Evolutionary conservation across 1,139 yeast genomes (phyloP).

Genomic region (Arxiozyma slooffiae): DNA sequence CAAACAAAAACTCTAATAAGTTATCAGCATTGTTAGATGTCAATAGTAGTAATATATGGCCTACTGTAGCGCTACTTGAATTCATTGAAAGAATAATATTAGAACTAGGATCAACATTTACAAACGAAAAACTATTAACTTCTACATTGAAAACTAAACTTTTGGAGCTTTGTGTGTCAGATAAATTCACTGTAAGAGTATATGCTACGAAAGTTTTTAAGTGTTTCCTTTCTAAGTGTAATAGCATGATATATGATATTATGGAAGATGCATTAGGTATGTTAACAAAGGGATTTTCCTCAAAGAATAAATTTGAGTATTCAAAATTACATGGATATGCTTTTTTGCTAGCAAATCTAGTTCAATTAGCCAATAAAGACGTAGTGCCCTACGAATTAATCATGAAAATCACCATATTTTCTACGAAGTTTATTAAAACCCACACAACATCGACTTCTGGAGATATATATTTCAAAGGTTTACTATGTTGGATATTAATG

Average conservation of each 20-base stretch:
- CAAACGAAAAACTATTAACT: conserved; percentile 22
- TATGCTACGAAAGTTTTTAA: conserved; percentile 33
- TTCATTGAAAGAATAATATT: conserved; percentile 18
- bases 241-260: conserved; percentile 26
- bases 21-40: conserved; percentile 13
- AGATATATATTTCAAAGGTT: conserved; percentile 35
- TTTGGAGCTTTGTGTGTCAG: conserved; percentile 29
- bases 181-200: conserved; percentile 33
- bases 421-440: conserved; percentile 30
- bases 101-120: conserved; percentile 26
- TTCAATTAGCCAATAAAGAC: conserved; percentile 30
- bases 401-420: conserved; percentile 31
- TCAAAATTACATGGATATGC: conserved; percentile 37
- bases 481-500: conserved; percentile 63
- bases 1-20: not conserved
- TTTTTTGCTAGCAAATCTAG: conserved; percentile 33
- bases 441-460: conserved; percentile 27
- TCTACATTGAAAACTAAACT: conserved; percentile 26
- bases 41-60: conserved; percentile 12
- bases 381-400: conserved; percentile 33
- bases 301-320: conserved; percentile 29
- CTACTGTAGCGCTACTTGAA: conserved; percentile 21
- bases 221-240: conserved; percentile 29
- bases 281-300: conserved; percentile 32
- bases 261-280: conserved; percentile 26